These are phyloP conservation scores for Ophiostoma triangulosporum DNA, from an alignment of 2,329 filamentous ascomycete genomes.

Conservation along the genomic window DNA sequence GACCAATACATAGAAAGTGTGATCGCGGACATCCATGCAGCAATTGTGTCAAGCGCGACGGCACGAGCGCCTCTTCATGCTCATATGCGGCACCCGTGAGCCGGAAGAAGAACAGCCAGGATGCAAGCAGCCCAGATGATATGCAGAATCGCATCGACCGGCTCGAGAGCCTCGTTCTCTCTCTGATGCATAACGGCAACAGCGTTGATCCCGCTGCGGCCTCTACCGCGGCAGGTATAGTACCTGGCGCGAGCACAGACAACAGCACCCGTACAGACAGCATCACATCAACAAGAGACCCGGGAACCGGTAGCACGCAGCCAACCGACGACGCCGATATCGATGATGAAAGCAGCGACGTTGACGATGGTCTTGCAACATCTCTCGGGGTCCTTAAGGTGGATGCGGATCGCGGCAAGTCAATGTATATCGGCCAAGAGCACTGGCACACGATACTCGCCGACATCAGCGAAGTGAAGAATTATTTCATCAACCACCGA, in stretches of 20 bases:
- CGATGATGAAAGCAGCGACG: slow-evolving; percentile 44
- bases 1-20: slow-evolving; percentile 54
- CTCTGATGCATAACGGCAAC: slow-evolving; percentile 78
- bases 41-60: slow-evolving; percentile 86
- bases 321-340: background rate
- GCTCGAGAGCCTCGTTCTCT: slow-evolving; percentile 80
- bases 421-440: slow-evolving; percentile 68
- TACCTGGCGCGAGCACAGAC: slow-evolving; percentile 14
- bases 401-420: slow-evolving; percentile 61
- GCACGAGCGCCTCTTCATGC: slow-evolving; percentile 67
- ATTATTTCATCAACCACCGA: slow-evolving; percentile 74
- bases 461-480: slow-evolving; percentile 86
- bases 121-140: slow-evolving; percentile 62
- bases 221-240: slow-evolving; percentile 15
- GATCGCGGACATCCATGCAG: slow-evolving; percentile 84
- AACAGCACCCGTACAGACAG: slow-evolving; percentile 26
- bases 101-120: slow-evolving; percentile 60
- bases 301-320: slow-evolving; percentile 8
- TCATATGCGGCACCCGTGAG: slow-evolving; percentile 62
- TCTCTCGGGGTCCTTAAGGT: slow-evolving; percentile 76
- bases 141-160: slow-evolving; percentile 98
- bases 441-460: slow-evolving; percentile 71
- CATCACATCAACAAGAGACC: slow-evolving; percentile 24
- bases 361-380: slow-evolving; percentile 53
- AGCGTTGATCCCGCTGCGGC: slow-evolving; percentile 27